Evolutionary conservation across 1,139 yeast species (phyloP), one percentile per base, ranked within the genome.

Genomic region (Blastobotrys aristatus): DNA sequence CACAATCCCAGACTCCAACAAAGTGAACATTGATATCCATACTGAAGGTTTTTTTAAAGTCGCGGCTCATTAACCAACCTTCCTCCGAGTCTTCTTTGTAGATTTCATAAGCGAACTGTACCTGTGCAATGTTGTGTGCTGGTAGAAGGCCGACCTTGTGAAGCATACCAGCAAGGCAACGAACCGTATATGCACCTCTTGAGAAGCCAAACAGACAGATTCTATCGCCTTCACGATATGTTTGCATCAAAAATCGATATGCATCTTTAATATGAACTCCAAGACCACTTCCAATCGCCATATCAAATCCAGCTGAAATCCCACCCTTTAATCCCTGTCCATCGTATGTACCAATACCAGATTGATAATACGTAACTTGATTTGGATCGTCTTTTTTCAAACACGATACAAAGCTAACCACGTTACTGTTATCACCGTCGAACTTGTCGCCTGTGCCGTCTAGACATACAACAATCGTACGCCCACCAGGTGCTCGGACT

Each of bases 1-100:
- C 67, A 1, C 72, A 62, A 53, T 69, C 73, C 68, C 71, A 69
- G 24, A 69, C 57, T 1, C 73, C 73, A 68, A 69, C 66, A 47
- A 69, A 69, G 47, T 66, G 63, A 24, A 69, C 61, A 13, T 49
- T 47, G 16, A 48, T 49, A 1, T 41, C 36, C 30, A 48, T 47
- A 16, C 49, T 42, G 36, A 48, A 48, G 10, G 51, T 48, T 18
- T 31, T 18, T 22, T 46, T 42, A 36, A 48, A 48, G 1, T 40
- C 39, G 6, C 21, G 26, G 6, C 49, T 44, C 43, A 48, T 36
- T 30, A 41, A 18, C 51, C 51, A 27, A 29, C 49, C 32, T 14
- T 40, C 5, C 31, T 47, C 49, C 21, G 48, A 5, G 42, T 46
- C 36, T 17, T 43, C 42, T 45, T 48, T 46, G 44, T 48, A 48